A percentile compares a stretch with the other conserved stretches of the same genome.
These are phyloP conservation scores for Lepidium africanum DNA, from an alignment of 345 rosid species.

Conservation along the genomic window DNA sequence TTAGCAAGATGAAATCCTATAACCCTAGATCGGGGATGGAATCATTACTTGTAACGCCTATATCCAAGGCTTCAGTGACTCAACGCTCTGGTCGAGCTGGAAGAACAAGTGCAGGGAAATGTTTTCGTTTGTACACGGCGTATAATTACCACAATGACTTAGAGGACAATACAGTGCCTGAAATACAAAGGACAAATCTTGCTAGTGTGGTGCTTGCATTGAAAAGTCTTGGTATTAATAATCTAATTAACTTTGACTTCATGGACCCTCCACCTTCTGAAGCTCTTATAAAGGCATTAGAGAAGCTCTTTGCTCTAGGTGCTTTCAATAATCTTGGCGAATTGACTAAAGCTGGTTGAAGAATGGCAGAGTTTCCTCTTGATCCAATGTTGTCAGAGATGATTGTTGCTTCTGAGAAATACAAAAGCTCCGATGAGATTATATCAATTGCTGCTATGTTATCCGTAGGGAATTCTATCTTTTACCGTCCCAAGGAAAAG, in stretches of 20 bases:
- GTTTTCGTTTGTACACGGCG: conserved; percentile 67
- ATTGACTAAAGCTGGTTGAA: conserved; percentile 74
- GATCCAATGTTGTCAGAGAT: conserved; percentile 78
- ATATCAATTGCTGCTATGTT: conserved; percentile 85
- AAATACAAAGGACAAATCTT: conserved; percentile 79
- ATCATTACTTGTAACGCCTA: conserved; percentile 65
- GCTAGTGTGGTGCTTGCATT: conserved; percentile 79
- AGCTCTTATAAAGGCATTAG: conserved; percentile 70
- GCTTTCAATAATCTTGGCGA: conserved; percentile 84
- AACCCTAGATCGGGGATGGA: conserved; percentile 94
- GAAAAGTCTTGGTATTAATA: conserved; percentile 86
- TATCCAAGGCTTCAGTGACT: conserved; percentile 81
- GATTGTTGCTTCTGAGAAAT: conserved; percentile 79
- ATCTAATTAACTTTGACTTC: conserved; percentile 72
- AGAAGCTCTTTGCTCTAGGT: conserved; percentile 63
- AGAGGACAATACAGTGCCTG: conserved; percentile 74
- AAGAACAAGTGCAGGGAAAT: conserved; percentile 80
- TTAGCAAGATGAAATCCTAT: conserved; percentile 76
- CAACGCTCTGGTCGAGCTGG: conserved; percentile 87
- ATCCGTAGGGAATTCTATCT: conserved; percentile 76
- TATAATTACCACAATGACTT: conserved; percentile 62
- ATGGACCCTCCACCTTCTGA: conserved; percentile 92
- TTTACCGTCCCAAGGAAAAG: conserved; percentile 85
- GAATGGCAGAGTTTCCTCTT: conserved; percentile 88
- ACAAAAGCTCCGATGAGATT: conserved; percentile 74